Base-by-base conservation (phyloP, 345 rosid genomes). In the Hirschfeldia incana region DNA sequence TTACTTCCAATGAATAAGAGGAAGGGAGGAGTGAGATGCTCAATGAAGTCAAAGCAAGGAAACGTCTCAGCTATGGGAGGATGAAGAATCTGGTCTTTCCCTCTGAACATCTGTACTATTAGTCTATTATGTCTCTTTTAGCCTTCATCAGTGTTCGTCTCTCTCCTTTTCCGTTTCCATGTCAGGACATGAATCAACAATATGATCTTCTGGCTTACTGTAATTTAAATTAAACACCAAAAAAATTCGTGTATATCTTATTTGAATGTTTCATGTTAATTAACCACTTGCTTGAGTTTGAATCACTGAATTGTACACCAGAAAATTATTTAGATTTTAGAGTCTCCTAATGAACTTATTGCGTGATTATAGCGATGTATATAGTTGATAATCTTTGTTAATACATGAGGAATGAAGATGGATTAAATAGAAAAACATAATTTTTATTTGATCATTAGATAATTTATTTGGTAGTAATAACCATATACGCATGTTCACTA, bases 61-160 rank as follows among this genome's bases (percentile, higher is more conserved):
- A 80, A 79, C 21, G 66, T 58, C 29, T 11, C 84, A 5, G 74
- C 16, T 66, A 9, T 72, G 66, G 81, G 81, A 94, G 0, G 97
- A 92, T 74, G 98, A 91, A 59, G 98, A 94, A 6, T 92, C 98
- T 5, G 98, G 97, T 42, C 83, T 92, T 84, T 94, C 98, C 16
- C 98, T 94, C 69, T 95, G 51, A 86, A 46, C 12, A 39, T 39
- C 21, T 21, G 46, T 39, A 9, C 46, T 39, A 49, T 21, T 21
- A 21, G 21, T 21, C 30, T 37, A 15, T 4, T 63, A 29, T 46
- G 17, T 53, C 59, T 49, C 21, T 5, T 10, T 26, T 63, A 62
- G 59, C 28, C 63, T 44, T 73, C 76, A 65, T 73, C 76, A 65
- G 75, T 37, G 57, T 32, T 36, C 46, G 9, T 34, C 34, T 72